These are phyloP conservation scores for Trichophyton mentagrophytes DNA, from an alignment of 2,329 filamentous ascomycete species.

Conservation along the genomic window DNA sequence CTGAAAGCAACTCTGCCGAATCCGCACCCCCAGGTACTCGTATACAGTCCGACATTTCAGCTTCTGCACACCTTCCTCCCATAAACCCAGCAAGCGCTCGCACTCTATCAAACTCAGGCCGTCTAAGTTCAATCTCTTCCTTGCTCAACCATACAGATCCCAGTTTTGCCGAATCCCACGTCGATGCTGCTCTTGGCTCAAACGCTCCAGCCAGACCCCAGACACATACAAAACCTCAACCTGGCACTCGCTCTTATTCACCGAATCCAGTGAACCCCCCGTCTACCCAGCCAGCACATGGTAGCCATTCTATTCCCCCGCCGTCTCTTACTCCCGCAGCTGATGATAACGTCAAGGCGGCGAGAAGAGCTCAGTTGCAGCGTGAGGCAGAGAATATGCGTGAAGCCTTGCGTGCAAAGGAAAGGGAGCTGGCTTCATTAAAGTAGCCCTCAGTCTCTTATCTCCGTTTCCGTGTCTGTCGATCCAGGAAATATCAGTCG, in stretches of 20 bases:
- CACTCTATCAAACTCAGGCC: slow-evolving; percentile 36
- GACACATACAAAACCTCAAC: slow-evolving; percentile 20
- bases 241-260: slow-evolving; percentile 10
- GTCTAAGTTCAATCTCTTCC: slow-evolving; percentile 62
- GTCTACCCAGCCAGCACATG: slow-evolving; percentile 14
- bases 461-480: neutral
- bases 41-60: slow-evolving; percentile 20
- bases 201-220: slow-evolving; percentile 16
- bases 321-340: slow-evolving; percentile 15
- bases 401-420: slow-evolving; percentile 57
- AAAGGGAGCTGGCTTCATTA: slow-evolving; percentile 54
- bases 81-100: slow-evolving; percentile 18
- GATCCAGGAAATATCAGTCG: slow-evolving; percentile 8
- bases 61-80: slow-evolving; percentile 28
- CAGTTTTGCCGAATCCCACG: slow-evolving; percentile 21
- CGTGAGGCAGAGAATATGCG: slow-evolving; percentile 66
- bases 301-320: neutral
- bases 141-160: slow-evolving; percentile 49
- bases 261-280: slow-evolving; percentile 6
- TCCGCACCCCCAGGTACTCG: slow-evolving; percentile 13
- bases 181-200: slow-evolving; percentile 30
- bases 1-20: slow-evolving; percentile 23
- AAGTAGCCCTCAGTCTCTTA: slow-evolving; percentile 16
- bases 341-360: slow-evolving; percentile 43
- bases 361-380: slow-evolving; percentile 53